Base-by-base conservation (phyloP, 352 stramenopile genomes). In the Phytopythium sindhum region DNA sequence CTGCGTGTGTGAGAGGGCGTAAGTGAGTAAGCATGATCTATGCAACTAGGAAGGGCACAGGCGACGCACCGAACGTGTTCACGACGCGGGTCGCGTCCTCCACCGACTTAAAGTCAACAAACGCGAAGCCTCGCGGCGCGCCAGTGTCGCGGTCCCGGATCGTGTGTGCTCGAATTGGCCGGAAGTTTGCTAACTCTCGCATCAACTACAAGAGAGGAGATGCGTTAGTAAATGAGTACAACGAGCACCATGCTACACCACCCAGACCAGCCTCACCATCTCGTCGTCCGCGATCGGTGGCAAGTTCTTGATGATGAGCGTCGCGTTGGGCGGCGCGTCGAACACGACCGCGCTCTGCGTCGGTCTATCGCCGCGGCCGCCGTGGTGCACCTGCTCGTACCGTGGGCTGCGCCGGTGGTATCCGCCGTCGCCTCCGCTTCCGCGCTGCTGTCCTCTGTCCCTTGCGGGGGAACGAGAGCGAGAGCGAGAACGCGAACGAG, bases 51-150 rank as follows among this genome's bases (percentile, higher is more conserved):
- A 23, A 2, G 19, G 5, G 41, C 41, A 24, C 4, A 15, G 23
- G 9, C 4, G 23, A 55, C 48, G 26, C 70, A 95, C 86, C 78
- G 60, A 89, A 96, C 0, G 78, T 67, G 21, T 77, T 66, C 52
- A 92, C 61, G 17, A 84, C 84, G 59, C 75, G 60, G 28, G 64
- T 80, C 7, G 87, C 84, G 51, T 71, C 73, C 19, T 89, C 75
- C 4, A 90, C 64, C 11, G 64, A 80, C 9, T 70, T 66, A 69
- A 96, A 94, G 50, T 92, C 76, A 31, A 89, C 82, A 51, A 93
- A 96, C 8, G 80, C 87, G 63, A 96, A 93, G 48, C 87, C 87
- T 11, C 87, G 82, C 51, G 75, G 67, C 58, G 89, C 77, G 28
- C 83, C 80, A 29, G 85, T 92, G 17, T 64, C 56, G 80, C 35